A percentile compares a stretch with the other conserved stretches of the same genome.
These are phyloP conservation scores for Jacaranda mimosifolia DNA, from an alignment of 257 asterid species.

Conservation along the genomic window DNA sequence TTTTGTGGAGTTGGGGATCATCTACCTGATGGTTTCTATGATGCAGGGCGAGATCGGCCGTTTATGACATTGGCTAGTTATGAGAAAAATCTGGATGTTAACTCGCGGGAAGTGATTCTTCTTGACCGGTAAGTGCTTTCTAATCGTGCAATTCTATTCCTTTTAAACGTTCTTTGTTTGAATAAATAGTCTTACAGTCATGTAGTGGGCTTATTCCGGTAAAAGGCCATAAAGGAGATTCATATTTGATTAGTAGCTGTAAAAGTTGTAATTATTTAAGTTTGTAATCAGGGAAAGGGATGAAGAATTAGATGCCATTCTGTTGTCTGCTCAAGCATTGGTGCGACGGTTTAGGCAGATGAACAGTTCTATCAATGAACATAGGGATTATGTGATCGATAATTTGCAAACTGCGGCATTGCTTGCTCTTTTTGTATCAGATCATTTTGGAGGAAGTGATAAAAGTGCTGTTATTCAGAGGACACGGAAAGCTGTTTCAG, in stretches of 20 bases:
- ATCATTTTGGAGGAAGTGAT: conserved; percentile 98
- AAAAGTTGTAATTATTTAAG: conserved; percentile 1
- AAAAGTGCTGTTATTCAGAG: conserved; percentile 63
- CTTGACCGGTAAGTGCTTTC: conserved; percentile 73
- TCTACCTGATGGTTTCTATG: conserved; percentile 95
- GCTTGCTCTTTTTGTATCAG: conserved; percentile 94
- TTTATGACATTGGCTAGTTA: conserved; percentile 71
- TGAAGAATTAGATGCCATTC: conserved; percentile 81
- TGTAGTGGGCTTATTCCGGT: conserved; percentile 8
- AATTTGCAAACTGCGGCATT: conserved; percentile 75
- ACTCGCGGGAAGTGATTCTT: conserved; percentile 85
- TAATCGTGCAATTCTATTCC: neutral
- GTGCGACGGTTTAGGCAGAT: conserved; percentile 66
- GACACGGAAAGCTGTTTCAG: conserved; percentile 81
- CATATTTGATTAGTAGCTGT: conserved; percentile 13
- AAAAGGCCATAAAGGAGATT: neutral
- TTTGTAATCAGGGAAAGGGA: conserved; percentile 74
- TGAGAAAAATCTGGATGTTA: conserved; percentile 58
- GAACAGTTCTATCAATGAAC: conserved; percentile 47
- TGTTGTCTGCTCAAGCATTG: conserved; percentile 72
- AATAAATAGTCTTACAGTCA: conserved; percentile 12
- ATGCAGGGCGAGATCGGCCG: conserved; percentile 95
- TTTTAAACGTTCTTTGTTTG: neutral
- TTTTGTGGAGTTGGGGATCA: conserved; percentile 76
- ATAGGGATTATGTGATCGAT: conserved; percentile 50